These are phyloP conservation scores for Aurifilum marmelostoma DNA, from an alignment of 2,329 filamentous ascomycete genomes.

Conservation along the genomic window DNA sequence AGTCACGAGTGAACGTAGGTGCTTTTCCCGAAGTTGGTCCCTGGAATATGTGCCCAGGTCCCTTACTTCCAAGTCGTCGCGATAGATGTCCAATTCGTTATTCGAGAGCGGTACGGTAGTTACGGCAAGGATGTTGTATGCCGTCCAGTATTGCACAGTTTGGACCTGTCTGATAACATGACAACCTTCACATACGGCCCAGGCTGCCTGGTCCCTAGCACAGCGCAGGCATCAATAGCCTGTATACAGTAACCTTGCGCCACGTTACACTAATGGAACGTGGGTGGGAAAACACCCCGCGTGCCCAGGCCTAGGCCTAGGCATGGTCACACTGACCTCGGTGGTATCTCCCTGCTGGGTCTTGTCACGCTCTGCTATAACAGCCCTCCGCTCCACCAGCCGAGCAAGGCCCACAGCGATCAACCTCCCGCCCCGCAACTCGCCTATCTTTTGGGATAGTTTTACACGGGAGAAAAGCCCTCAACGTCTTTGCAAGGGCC, in stretches of 20 bases:
- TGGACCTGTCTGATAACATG: too few relatives aligned
- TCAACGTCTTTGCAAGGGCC: conserved; percentile 3
- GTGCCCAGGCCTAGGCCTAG: too few relatives aligned
- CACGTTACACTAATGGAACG: too few relatives aligned
- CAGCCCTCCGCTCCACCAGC: not conserved
- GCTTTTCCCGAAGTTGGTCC: not conserved
- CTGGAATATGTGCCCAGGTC: not conserved
- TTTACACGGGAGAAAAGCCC: not conserved
- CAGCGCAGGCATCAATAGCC: too few relatives aligned
- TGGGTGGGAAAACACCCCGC: too few relatives aligned
- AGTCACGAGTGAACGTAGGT: not conserved
- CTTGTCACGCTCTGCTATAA: too few relatives aligned
- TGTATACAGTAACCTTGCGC: too few relatives aligned
- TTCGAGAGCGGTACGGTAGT: too few relatives aligned
- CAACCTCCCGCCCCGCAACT: not conserved
- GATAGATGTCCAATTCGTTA: not conserved
- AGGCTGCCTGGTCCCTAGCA: too few relatives aligned
- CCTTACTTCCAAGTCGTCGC: not conserved
- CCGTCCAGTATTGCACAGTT: too few relatives aligned
- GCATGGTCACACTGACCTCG: not conserved
- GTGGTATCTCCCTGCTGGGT: not conserved
- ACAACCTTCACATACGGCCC: too few relatives aligned
- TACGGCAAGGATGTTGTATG: too few relatives aligned
- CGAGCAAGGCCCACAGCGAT: not conserved
- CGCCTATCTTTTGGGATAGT: not conserved